Evolutionary conservation across 768 basidiomycete genomes (phyloP).

Genomic region (Psilocybe subaeruginosa): DNA sequence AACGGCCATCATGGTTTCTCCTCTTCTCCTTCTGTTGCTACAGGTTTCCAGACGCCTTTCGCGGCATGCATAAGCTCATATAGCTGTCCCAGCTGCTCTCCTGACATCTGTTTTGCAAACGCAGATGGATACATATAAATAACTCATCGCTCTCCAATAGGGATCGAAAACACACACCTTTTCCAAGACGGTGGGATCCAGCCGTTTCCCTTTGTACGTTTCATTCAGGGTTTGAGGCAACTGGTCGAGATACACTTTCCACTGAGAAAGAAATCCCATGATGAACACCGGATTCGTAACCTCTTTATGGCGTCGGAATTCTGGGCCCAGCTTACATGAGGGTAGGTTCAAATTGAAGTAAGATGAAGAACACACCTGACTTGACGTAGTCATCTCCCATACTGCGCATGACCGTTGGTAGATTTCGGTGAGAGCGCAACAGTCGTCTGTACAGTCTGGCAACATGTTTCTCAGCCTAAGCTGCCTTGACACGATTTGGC

Average conservation of each 20-base stretch:
- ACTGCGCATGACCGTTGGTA: conserved; percentile 80
- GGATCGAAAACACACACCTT: conserved; percentile 51
- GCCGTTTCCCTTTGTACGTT: conserved; percentile 61
- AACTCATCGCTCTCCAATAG: neutral
- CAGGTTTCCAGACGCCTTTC: conserved; percentile 83
- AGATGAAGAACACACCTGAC: conserved; percentile 48
- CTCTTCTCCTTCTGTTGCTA: conserved; percentile 26
- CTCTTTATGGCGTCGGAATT: conserved; percentile 83
- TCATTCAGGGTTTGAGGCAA: conserved; percentile 51
- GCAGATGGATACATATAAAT: neutral
- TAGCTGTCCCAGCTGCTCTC: conserved; percentile 89
- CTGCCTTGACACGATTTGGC: neutral
- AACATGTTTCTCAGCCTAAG: neutral
- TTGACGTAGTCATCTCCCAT: conserved; percentile 89
- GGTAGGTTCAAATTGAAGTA: neutral
- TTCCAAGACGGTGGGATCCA: conserved; percentile 75
- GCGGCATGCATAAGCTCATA: conserved; percentile 95
- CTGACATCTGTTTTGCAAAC: conserved; percentile 64
- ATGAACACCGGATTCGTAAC: conserved; percentile 87
- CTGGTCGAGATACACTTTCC: conserved; percentile 90
- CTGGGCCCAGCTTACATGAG: conserved; percentile 37
- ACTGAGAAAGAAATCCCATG: conserved; percentile 94
- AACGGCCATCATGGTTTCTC: conserved; percentile 21
- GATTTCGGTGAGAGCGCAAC: conserved; percentile 73
- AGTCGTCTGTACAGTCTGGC: conserved; percentile 79